Conservation (phyloP, 176 grass and related monocot genomes). For the Ampelocalamus luodianensis region DNA sequence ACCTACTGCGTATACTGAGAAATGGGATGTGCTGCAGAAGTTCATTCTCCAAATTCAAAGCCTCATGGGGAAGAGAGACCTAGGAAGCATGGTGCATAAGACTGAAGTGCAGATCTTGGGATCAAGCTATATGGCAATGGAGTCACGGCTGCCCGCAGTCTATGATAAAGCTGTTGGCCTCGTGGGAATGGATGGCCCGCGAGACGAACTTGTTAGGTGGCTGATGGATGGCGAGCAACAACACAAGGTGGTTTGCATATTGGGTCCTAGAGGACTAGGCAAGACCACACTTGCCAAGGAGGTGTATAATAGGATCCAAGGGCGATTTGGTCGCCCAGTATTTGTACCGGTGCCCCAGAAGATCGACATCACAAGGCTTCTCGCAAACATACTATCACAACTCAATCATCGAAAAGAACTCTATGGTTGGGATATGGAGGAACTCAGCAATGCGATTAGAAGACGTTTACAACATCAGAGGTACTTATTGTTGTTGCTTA, state of each 20-base stretch:
- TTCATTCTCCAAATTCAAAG: neutral
- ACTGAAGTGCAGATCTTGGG: neutral
- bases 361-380: neutral
- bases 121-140: neutral
- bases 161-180: neutral
- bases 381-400: neutral
- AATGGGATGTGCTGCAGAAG: too few relatives aligned
- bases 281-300: neutral
- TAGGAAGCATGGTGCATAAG: neutral
- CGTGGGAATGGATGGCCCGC: neutral
- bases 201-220: neutral
- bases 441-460: too few relatives aligned
- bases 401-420: too few relatives aligned
- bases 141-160: neutral
- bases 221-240: neutral
- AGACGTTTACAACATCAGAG: neutral
- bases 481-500: too few relatives aligned
- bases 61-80: neutral
- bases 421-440: too few relatives aligned
- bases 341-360: neutral
- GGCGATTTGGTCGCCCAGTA: neutral
- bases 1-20: too few relatives aligned
- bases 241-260: neutral
- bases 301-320: neutral
- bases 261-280: neutral